Evolutionary conservation across 495 filamentous ascomycete genomes (phyloP), one percentile per base, ranked within the genome.

Genomic region (Bryoglossum gracile): DNA sequence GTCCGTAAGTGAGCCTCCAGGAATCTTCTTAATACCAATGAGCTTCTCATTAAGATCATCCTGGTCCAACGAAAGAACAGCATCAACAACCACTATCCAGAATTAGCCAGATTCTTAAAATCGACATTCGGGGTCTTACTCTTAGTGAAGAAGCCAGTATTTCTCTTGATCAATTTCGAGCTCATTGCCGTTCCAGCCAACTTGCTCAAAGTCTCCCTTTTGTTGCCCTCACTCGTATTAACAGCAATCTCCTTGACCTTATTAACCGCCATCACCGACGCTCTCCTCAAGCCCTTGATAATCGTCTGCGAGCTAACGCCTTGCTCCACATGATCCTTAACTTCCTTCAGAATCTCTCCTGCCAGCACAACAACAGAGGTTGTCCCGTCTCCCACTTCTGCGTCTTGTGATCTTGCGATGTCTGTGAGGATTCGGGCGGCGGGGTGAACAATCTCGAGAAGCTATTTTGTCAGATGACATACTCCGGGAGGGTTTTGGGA

Each of bases 151-250:
- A 98, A 98, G 3, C 80, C 81, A 44, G 91, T 84, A 68, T 98
- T 97, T 59, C 89, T 81, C 75, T 98, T 94, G 68, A 98, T 97
- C 52, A 98, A 76, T 73, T 98, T 98, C 74, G 87, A 94, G 71
- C 90, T 96, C 92, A 98, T 98, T 51, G 92, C 92, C n/a, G 92
- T 98, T 37, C 73, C 89, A 21, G 92, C 92, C 58, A 98, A 73
- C 62, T 94, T 91, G 65, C 74, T 72, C 40, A 98, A 76, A 24
- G 90, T 96, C 63, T 95, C 89, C 53, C 88, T 79, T 70, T 86
- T 83, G 69, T 91, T 94, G 34, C 79, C 76, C 65, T 94, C 87
- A 57, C 69, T 80, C 36, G 89, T 94, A 67, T 82, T 84, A 50
- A 96, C 80, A 22, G 87, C 84, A 70, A 98, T 98, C 67, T 98